Percentiles rank a stretch among this genome's conserved stretches.
phyloP scores from a whole-genome alignment of 257 asterid genomes.

The Solanum infundibuliforme region DNA sequence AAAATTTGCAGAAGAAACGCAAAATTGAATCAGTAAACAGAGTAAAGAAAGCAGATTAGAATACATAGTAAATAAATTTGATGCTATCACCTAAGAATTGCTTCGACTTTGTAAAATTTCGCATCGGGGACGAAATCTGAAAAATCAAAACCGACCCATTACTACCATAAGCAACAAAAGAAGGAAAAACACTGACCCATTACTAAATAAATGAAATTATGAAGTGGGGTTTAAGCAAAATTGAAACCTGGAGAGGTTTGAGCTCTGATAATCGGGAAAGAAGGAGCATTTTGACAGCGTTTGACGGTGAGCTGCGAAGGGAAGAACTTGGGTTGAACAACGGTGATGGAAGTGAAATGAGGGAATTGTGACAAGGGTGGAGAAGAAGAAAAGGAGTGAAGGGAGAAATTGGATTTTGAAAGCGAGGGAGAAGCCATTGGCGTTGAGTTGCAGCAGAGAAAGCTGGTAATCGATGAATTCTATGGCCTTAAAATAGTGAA shows the following conservation, averaged over 20 bases:
- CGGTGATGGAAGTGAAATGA: constrained; percentile 8
- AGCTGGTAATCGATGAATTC: neutral
- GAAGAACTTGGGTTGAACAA: constrained; percentile 13
- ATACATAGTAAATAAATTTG: neutral
- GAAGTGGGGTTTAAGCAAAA: neutral
- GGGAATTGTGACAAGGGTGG: neutral
- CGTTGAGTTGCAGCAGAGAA: neutral
- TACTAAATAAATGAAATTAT: neutral
- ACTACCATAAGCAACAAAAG: neutral
- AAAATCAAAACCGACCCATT: neutral
- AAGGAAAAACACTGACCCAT: neutral
- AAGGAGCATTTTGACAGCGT: constrained; percentile 11
- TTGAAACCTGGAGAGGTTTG: constrained; percentile 31
- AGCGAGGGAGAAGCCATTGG: neutral
- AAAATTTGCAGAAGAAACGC: constrained; percentile 5
- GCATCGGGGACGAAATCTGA: constrained; percentile 66
- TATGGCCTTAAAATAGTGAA: neutral
- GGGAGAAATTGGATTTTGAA: neutral
- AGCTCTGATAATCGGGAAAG: constrained; percentile 34
- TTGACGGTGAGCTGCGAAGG: constrained; percentile 16
- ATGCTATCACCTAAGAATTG: constrained; percentile 56
- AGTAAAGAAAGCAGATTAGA: neutral
- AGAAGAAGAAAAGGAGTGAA: neutral
- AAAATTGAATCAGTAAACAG: neutral
- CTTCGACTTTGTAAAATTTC: constrained; percentile 82